Conservation (phyloP, 2,329 filamentous ascomycete species). For the Calonectria crousiana region DNA sequence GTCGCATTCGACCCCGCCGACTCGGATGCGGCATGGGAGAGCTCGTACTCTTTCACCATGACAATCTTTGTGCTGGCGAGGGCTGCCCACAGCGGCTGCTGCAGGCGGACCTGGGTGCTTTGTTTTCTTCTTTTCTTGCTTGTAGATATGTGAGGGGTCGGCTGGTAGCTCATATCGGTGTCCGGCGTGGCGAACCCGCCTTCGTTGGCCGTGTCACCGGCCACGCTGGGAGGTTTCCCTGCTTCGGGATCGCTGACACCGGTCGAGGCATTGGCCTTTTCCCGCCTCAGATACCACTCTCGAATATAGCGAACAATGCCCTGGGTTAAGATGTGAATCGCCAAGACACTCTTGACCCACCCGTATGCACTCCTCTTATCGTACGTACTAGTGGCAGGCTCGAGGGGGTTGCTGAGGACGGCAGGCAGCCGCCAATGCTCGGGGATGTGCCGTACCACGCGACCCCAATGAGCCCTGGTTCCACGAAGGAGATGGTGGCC, state of each 20-base stretch:
- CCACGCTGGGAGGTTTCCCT: conserved; percentile 60
- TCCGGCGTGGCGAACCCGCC: conserved; percentile 65
- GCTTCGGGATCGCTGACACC: conserved; percentile 72
- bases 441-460: conserved; percentile 59
- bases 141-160: conserved; percentile 61
- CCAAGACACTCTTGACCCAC: conserved; percentile 76
- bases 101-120: conserved; percentile 88
- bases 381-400: conserved; percentile 56
- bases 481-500: conserved; percentile 65
- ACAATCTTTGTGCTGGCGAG: conserved; percentile 97
- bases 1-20: conserved; percentile 80
- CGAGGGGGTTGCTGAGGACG: conserved; percentile 61
- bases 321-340: conserved; percentile 81
- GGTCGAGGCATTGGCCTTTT: conserved; percentile 65
- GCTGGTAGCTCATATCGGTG: conserved; percentile 56
- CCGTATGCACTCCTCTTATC: conserved; percentile 71
- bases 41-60: conserved; percentile 90
- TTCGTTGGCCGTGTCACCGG: conserved; percentile 44
- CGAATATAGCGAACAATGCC: conserved; percentile 78
- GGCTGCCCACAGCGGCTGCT: conserved; percentile 94
- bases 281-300: conserved; percentile 74
- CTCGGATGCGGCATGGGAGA: conserved; percentile 82
- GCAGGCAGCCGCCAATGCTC: conserved; percentile 60
- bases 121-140: conserved; percentile 91
- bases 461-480: conserved; percentile 62